These are phyloP conservation scores for Westerdykella aurantiaca DNA, from an alignment of 2,329 filamentous ascomycete genomes.

Conservation along the genomic window DNA sequence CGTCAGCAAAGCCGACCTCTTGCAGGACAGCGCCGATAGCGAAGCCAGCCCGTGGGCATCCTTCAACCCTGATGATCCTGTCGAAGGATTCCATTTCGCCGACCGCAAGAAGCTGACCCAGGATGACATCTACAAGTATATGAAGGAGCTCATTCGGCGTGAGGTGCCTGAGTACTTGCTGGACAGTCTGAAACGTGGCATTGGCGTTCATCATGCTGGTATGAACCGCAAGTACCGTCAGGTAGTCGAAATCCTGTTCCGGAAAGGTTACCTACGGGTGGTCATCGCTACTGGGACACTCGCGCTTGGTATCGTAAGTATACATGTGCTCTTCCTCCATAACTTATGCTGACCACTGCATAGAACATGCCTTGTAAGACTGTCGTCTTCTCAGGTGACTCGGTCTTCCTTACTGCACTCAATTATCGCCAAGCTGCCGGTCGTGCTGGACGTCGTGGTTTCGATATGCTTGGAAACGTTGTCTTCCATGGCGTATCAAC, in stretches of 20 bases:
- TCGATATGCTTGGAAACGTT: constrained; percentile 74
- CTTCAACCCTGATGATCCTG: constrained; percentile 62
- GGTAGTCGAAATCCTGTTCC: constrained; percentile 66
- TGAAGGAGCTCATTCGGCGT: constrained; percentile 48
- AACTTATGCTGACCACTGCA: neutral
- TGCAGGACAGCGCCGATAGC: constrained; percentile 48
- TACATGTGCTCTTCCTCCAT: constrained; percentile 27
- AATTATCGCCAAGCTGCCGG: constrained; percentile 73
- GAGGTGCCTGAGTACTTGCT: constrained; percentile 51
- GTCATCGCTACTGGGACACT: constrained; percentile 72
- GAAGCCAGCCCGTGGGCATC: constrained; percentile 51
- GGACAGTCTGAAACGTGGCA: constrained; percentile 57
- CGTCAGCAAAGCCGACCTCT: constrained; percentile 52
- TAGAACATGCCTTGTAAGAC: constrained; percentile 68
- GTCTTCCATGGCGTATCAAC: constrained; percentile 64
- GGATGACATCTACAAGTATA: constrained; percentile 54
- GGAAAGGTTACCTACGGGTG: constrained; percentile 63
- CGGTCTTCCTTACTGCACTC: constrained; percentile 64
- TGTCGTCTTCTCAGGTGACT: constrained; percentile 70
- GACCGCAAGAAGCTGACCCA: constrained; percentile 54
- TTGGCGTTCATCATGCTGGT: constrained; percentile 74
- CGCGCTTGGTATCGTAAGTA: constrained; percentile 61
- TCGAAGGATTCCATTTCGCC: constrained; percentile 61
- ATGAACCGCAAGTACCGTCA: constrained; percentile 75
- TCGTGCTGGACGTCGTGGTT: constrained; percentile 72